Evolutionary conservation across 2,329 filamentous ascomycete genomes (phyloP), one percentile per base, ranked within the genome.

Genomic region (Alternaria brassicae): DNA sequence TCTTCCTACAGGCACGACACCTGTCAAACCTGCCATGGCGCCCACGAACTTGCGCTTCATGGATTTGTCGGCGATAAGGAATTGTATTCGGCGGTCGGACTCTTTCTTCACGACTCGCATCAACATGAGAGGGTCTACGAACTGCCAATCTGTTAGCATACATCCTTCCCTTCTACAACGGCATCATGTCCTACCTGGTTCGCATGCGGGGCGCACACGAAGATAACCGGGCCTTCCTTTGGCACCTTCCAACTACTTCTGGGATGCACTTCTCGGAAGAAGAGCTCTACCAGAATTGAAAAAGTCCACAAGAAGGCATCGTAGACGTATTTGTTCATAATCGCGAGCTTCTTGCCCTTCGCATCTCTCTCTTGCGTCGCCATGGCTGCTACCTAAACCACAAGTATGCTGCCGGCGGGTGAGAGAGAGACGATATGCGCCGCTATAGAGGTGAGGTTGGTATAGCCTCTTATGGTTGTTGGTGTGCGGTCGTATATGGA

Each of bases 181-280:
- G 17, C 34, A 32, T 23, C n/a, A 47, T 32, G 28, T 47, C 63
- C 19, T 65, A 74, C 74, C 68, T 77, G 74, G 78, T 99, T 99
- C 60, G 94, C 94, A 83, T 99, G 95, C 67, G 95, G 95, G 54
- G 94, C 95, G 42, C 93, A 95, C 68, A 99, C 95, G 73, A 99
- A 95, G 60, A 99, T 91, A 63, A 99, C 87, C 1, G 95, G 93
- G 0, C 93, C 95, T 63, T 88, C 86, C 72, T 90, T 88, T 42
- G 95, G 95, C 42, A 99, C 91, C 79, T 93, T 94, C 93, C 95
- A 99, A 63, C 93, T 92, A 68, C 93, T 93, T 66, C 95, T 87
- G 12, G 95, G 95, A 76, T 98, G 93, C 15, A 99, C 92, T 80
- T 99, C 95, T 69, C 95, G 90, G 83, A 99, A 99, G 86, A 99